Percentiles rank a stretch among this genome's conserved stretches.
These are phyloP conservation scores for Arachnopeziza araneosa DNA, from an alignment of 2,329 filamentous ascomycete species.

Conservation along the genomic window DNA sequence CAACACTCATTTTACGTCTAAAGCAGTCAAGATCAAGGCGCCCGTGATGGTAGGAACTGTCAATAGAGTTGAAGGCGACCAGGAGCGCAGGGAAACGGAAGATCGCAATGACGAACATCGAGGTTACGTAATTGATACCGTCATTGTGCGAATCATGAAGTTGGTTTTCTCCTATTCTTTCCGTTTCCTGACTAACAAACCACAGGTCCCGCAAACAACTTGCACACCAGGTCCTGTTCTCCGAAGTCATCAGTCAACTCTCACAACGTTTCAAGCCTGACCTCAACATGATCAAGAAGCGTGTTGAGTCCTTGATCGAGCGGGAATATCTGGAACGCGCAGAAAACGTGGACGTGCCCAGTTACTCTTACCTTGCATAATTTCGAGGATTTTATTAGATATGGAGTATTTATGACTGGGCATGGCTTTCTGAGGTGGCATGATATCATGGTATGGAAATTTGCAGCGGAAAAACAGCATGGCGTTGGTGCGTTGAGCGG, in stretches of 20 bases:
- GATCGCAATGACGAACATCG: slow-evolving; percentile 69
- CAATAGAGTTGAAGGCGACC: slow-evolving; percentile 76
- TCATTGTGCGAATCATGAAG: slow-evolving; percentile 82
- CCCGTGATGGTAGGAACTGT: slow-evolving; percentile 70
- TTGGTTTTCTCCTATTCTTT: slow-evolving; percentile 39
- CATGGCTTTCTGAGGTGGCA: too few relatives aligned
- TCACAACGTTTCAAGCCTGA: slow-evolving; percentile 68
- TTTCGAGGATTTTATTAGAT: background rate
- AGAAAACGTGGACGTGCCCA: slow-evolving; percentile 56
- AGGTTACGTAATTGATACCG: slow-evolving; percentile 67
- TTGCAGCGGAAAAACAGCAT: background rate
- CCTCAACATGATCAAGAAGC: slow-evolving; percentile 70
- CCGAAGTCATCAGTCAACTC: slow-evolving; percentile 67
- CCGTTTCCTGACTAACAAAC: background rate
- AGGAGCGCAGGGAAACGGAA: slow-evolving; percentile 65
- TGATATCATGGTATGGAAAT: background rate
- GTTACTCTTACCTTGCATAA: slow-evolving; percentile 67
- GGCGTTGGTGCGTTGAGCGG: background rate
- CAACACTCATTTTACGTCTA: slow-evolving; percentile 76
- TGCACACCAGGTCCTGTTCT: slow-evolving; percentile 61
- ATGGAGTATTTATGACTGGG: background rate
- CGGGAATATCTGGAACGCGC: slow-evolving; percentile 74
- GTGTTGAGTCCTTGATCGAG: slow-evolving; percentile 72
- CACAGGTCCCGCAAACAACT: slow-evolving; percentile 70
- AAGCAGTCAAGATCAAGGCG: slow-evolving; percentile 82